Conservation (phyloP, 148 eudicot genomes). For the Persicaria tinctoria region DNA sequence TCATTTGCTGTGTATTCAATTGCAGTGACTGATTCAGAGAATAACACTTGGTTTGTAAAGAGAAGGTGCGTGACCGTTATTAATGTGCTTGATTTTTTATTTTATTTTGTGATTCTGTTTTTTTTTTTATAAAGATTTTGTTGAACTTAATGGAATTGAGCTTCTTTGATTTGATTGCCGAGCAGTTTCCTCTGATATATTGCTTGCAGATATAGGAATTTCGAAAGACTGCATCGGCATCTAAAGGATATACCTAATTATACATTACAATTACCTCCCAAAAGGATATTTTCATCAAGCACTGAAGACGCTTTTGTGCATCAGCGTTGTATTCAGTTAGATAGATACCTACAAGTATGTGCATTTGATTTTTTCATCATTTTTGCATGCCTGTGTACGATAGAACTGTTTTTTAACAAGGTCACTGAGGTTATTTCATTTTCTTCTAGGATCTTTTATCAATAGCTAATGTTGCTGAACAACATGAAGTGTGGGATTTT, state of each 20-base stretch:
- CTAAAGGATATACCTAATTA: slow-evolving; percentile 96
- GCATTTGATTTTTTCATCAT: slow-evolving; percentile 10
- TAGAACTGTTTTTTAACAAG: not conserved
- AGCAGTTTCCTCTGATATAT: slow-evolving; percentile 10
- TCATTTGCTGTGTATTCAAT: slow-evolving; percentile 95
- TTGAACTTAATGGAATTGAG: not conserved
- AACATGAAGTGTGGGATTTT: slow-evolving; percentile 99
- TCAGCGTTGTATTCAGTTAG: slow-evolving; percentile 97
- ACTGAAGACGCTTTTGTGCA: slow-evolving; percentile 98
- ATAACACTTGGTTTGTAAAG: slow-evolving; percentile 86
- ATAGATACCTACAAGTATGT: slow-evolving; percentile 83
- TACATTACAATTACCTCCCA: slow-evolving; percentile 91
- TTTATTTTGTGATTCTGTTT: not conserved
- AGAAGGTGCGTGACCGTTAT: slow-evolving; percentile 47
- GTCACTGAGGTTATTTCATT: not conserved
- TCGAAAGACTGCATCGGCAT: slow-evolving; percentile 88
- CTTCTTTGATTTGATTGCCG: not conserved
- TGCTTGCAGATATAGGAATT: slow-evolving; percentile 75
- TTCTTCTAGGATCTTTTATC: slow-evolving; percentile 80
- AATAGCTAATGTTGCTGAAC: slow-evolving; percentile 98
- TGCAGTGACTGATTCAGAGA: slow-evolving; percentile 81
- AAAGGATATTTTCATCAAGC: slow-evolving; percentile 98
- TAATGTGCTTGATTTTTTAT: not conserved
- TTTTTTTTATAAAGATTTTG: not conserved
- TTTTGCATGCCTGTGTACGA: not conserved